These are phyloP conservation scores for Neostapfia colusana DNA, from an alignment of 176 grass and related monocot genomes.

Conservation along the genomic window DNA sequence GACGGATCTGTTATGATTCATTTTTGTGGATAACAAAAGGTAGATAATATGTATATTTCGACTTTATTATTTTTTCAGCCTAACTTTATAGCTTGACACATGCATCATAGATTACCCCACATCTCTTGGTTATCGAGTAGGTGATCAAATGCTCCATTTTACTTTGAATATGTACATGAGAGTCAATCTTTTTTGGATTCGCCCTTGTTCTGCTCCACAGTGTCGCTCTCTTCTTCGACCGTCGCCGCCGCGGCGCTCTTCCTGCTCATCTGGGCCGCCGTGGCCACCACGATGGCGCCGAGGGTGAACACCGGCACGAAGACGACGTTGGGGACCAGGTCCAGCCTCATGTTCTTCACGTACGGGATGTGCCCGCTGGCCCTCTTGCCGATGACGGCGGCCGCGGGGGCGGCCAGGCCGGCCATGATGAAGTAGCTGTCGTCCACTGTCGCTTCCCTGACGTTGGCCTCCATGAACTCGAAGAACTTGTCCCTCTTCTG, in stretches of 20 bases:
- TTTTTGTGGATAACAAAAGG: neutral
- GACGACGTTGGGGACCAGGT: conserved; percentile 62
- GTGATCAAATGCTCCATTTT: neutral
- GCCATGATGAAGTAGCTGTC: conserved; percentile 41
- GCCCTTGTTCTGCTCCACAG: neutral
- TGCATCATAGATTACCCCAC: conserved; percentile 1
- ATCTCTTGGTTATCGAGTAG: conserved; percentile 1
- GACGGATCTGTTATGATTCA: neutral
- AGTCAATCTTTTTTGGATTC: neutral
- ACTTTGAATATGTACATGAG: neutral
- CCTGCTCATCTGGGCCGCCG: conserved; percentile 32
- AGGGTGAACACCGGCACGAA: conserved; percentile 64
- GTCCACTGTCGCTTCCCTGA: neutral
- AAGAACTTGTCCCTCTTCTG: neutral
- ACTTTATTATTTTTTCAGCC: neutral
- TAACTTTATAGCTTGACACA: neutral
- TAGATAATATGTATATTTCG: neutral
- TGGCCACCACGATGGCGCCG: conserved; percentile 34
- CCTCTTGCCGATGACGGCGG: conserved; percentile 48
- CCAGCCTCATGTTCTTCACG: conserved; percentile 63
- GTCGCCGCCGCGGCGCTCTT: conserved; percentile 22
- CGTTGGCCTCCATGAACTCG: neutral
- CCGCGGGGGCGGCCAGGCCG: conserved; percentile 37
- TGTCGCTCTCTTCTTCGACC: neutral
- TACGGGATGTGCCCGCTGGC: conserved; percentile 38